phyloP scores from a whole-genome alignment of 257 asterid species.

The Plantago major region DNA sequence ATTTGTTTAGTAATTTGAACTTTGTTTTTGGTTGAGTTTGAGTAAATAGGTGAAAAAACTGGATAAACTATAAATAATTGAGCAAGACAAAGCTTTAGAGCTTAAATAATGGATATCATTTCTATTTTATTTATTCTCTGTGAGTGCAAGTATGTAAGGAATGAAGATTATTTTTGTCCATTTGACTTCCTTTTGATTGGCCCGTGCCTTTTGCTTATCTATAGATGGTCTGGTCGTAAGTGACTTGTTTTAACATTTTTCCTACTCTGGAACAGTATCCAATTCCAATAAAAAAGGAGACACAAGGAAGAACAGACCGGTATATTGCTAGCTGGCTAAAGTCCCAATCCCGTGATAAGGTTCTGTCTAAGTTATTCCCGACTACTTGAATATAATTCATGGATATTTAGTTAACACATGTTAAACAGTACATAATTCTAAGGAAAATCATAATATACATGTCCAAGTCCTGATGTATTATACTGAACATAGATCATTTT shows the following conservation, averaged over 20 bases:
- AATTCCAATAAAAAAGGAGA: slow-evolving; percentile 50
- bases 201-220: neutral
- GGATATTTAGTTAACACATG: neutral
- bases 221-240: neutral
- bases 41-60: no score
- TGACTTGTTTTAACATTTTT: slow-evolving; percentile 11
- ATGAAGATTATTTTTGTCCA: neutral
- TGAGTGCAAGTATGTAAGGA: no score
- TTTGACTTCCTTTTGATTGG: neutral
- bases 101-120: no score
- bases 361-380: slow-evolving; percentile 8
- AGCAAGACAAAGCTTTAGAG: no score
- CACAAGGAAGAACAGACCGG: slow-evolving; percentile 50
- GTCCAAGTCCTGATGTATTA: neutral
- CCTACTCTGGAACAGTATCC: slow-evolving; percentile 37
- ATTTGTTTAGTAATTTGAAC: no score
- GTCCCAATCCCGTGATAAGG: slow-evolving; percentile 59
- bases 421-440: no score
- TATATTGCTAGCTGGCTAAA: slow-evolving; percentile 53
- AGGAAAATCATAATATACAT: neutral
- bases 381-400: neutral
- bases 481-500: slow-evolving; percentile 53
- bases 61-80: no score
- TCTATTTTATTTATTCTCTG: no score
- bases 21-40: no score